A percentile compares a stretch with the other conserved stretches of the same genome.
Evolutionary conservation across 371 early-diverging fungal species (phyloP).

Genomic region (Synchytrium microbalum): DNA sequence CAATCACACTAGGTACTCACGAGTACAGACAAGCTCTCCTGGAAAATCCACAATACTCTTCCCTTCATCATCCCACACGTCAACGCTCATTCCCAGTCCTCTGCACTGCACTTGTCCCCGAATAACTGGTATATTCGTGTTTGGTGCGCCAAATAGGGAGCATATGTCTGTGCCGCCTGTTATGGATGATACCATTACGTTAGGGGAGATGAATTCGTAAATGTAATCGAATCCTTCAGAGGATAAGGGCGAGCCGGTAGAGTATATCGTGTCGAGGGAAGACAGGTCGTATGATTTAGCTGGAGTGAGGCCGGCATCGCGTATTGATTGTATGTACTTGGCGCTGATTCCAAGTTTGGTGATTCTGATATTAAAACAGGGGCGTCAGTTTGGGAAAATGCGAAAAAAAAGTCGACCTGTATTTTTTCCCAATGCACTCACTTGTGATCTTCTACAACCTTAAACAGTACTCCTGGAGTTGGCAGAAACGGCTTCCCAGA

Average conservation of each 20-base stretch:
- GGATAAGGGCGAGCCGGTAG: conserved; percentile 91
- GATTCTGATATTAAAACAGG: conserved; percentile 39
- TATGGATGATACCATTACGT: background rate
- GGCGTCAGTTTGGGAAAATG: no score
- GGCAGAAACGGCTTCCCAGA: conserved; percentile 56
- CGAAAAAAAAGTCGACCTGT: no score
- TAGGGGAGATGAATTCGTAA: conserved; percentile 54
- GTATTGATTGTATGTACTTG: conserved; percentile 86
- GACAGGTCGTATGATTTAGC: conserved; percentile 40
- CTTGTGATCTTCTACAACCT: background rate
- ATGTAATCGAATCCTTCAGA: conserved; percentile 88
- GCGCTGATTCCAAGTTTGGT: conserved; percentile 92
- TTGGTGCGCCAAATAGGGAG: conserved; percentile 88
- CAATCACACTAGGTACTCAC: no score
- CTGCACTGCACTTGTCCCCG: conserved; percentile 92
- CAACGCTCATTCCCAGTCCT: conserved; percentile 88
- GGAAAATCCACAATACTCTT: conserved; percentile 65
- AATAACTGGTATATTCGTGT: conserved; percentile 79
- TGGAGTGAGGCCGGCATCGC: conserved; percentile 66
- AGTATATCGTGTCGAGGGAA: conserved; percentile 71
- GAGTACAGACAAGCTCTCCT: conserved; percentile 87
- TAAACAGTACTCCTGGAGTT: background rate
- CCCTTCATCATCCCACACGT: conserved; percentile 75
- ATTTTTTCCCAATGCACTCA: no score
- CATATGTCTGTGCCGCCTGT: conserved; percentile 91